Evolutionary conservation across 2,329 filamentous ascomycete genomes (phyloP).

Genomic region (Cordyceps sp.): DNA sequence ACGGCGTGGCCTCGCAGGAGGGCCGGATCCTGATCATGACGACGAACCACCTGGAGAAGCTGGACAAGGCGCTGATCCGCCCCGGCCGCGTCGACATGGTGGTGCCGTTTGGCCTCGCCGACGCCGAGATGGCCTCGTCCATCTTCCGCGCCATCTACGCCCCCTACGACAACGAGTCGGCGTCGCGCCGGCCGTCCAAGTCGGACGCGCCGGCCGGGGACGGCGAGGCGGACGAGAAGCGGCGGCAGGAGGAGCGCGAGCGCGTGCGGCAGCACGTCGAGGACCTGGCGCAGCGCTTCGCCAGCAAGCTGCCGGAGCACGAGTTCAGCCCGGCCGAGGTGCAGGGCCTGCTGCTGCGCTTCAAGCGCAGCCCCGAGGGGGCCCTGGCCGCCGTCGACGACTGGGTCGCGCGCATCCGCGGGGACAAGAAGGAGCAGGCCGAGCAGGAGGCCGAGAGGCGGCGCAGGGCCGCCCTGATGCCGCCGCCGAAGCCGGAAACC

Average conservation of each 20-base stretch:
- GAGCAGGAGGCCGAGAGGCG: slow-evolving; percentile 12
- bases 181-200: slow-evolving; percentile 1
- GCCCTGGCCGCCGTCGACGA: slow-evolving; percentile 28
- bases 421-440: slow-evolving; percentile 27
- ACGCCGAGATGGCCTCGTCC: slow-evolving; percentile 30
- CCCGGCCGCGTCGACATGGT: slow-evolving; percentile 45
- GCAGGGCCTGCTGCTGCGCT: slow-evolving; percentile 38
- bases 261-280: slow-evolving; percentile 24
- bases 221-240: slow-evolving; percentile 11
- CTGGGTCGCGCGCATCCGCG: slow-evolving; percentile 32
- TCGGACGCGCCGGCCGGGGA: slow-evolving; percentile 3
- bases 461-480: no score
- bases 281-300: slow-evolving; percentile 29
- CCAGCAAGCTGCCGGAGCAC: slow-evolving; percentile 29
- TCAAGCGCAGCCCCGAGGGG: slow-evolving; percentile 33
- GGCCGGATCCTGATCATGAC: slow-evolving; percentile 49
- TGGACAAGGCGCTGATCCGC: slow-evolving; percentile 45
- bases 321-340: slow-evolving; percentile 45
- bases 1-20: slow-evolving; percentile 52
- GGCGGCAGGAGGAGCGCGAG: slow-evolving; percentile 11
- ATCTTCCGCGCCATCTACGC: slow-evolving; percentile 44
- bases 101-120: slow-evolving; percentile 38
- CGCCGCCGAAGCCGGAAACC: no score
- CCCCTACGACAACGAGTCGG: slow-evolving; percentile 23
- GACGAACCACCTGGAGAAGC: slow-evolving; percentile 45